These are phyloP conservation scores for Trichoderma gracile DNA, from an alignment of 2,329 filamentous ascomycete species.

Conservation along the genomic window DNA sequence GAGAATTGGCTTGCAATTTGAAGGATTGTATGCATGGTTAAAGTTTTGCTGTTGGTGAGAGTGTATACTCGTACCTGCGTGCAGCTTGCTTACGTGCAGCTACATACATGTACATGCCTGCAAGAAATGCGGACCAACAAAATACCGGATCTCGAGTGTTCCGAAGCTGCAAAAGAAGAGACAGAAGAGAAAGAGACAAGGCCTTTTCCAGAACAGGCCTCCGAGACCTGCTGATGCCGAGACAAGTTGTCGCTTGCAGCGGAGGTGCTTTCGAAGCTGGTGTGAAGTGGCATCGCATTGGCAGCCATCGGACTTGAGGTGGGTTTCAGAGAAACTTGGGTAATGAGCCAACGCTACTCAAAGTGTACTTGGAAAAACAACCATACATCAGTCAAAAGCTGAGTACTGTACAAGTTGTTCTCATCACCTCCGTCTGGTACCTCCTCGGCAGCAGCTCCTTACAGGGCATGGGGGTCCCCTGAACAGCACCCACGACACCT, in stretches of 20 bases:
- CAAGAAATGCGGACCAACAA: conserved; percentile 12
- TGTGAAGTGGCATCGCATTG: conserved; percentile 1
- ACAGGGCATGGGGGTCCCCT: neutral
- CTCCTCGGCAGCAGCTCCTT: no score
- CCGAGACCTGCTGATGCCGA: neutral
- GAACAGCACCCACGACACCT: neutral
- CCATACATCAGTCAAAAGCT: neutral
- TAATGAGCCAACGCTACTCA: neutral
- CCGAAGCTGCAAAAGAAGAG: neutral
- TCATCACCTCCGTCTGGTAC: no score
- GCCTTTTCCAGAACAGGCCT: neutral
- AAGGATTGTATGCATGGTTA: no score
- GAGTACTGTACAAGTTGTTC: no score
- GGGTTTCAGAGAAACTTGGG: no score
- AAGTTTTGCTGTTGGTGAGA: neutral
- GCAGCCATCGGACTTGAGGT: neutral
- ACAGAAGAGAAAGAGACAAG: neutral
- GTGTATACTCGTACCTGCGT: no score
- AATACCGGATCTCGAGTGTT: neutral
- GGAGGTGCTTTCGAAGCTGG: neutral
- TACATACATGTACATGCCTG: neutral
- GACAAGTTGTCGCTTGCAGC: neutral
- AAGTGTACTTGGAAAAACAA: neutral
- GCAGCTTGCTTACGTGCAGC: neutral
- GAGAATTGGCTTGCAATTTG: no score